Base-by-base conservation (phyloP, 257 asterid genomes). In the Mentha longifolia region DNA sequence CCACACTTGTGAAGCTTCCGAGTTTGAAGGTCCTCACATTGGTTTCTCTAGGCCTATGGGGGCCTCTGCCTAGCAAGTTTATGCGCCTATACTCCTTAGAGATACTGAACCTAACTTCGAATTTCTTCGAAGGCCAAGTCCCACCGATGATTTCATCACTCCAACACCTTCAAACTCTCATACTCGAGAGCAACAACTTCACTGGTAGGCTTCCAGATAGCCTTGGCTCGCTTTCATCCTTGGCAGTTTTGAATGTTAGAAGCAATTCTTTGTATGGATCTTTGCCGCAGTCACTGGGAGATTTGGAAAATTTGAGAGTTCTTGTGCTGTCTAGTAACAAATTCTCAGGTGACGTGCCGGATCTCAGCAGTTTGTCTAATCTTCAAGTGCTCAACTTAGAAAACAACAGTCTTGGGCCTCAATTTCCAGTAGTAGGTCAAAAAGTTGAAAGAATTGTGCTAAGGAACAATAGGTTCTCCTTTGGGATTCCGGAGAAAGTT, bases 1-100 rank as follows among this genome's bases (percentile, higher is more conserved):
- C 85, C 8, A 67, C 88, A 6, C 88, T 93, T 9, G 78, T 72
- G 61, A 82, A 57, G 73, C 86, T 93, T 66, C 86, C 88, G 0
- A 76, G 78, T 72, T 71, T 93, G 79, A 89, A 88, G 80, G 98
- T 93, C 82, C 95, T 93, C 62, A 84, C 76, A 46, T 76, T 91
- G 79, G 92, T 87, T 68, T 93, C 94, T 76, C 83, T 91, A 55
- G 98, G 98, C 45, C 76, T 93, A 67, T 89, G 94, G 94, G 97
- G 98, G 8, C 80, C 76, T 2, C 73, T 93, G 16, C 91, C 97
- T 13, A 73, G 69, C 28, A 76, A 82, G 28, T 61, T 87, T 43
- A 65, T 78, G n/a, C 86, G 78, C 25, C 61, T 91, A 56, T 83
- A 87, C 9, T 84, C 92, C 4, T 74, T 91, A 11, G 98, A 93